phyloP scores from a whole-genome alignment of 2,329 filamentous ascomycete genomes.

The Diaporthe capsici region DNA sequence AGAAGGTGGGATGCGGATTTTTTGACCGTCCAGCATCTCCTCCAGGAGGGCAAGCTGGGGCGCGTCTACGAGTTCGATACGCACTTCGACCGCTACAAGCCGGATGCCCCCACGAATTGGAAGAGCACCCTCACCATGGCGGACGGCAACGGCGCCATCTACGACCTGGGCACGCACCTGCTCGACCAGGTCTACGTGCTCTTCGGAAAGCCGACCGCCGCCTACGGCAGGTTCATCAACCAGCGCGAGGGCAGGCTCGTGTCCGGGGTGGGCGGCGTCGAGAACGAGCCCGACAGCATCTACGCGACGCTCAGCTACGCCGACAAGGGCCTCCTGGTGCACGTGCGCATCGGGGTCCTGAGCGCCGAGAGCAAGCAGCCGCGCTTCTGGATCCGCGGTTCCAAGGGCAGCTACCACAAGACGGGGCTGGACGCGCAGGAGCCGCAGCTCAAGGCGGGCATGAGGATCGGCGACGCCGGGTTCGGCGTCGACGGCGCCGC shows the following conservation, averaged over 20 bases:
- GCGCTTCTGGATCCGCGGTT: conserved; percentile 83
- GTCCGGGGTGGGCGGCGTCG: conserved; percentile 47
- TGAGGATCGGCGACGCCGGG: conserved; percentile 66
- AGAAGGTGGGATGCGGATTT: conserved; percentile 85
- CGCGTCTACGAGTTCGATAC: conserved; percentile 84
- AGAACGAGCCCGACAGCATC: conserved; percentile 69
- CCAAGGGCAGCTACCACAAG: conserved; percentile 83
- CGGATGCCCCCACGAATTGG: conserved; percentile 73
- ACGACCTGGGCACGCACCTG: conserved; percentile 82
- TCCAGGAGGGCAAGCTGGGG: conserved; percentile 73
- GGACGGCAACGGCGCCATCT: conserved; percentile 77
- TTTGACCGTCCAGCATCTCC: conserved; percentile 74
- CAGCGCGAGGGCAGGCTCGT: conserved; percentile 67
- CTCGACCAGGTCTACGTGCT: conserved; percentile 81
- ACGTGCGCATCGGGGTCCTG: conserved; percentile 77
- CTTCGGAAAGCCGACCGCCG: conserved; percentile 76
- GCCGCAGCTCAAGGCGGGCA: conserved; percentile 76
- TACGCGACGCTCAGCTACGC: conserved; percentile 78
- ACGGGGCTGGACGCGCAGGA: conserved; percentile 80
- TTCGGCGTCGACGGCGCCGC: conserved; percentile 76
- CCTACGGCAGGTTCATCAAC: conserved; percentile 78
- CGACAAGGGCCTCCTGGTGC: conserved; percentile 72
- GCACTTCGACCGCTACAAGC: conserved; percentile 83
- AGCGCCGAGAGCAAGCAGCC: conserved; percentile 79
- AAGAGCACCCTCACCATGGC: conserved; percentile 72